Base-by-base conservation (phyloP, 495 filamentous ascomycete species). In the Umbilicaria muhlenbergii region DNA sequence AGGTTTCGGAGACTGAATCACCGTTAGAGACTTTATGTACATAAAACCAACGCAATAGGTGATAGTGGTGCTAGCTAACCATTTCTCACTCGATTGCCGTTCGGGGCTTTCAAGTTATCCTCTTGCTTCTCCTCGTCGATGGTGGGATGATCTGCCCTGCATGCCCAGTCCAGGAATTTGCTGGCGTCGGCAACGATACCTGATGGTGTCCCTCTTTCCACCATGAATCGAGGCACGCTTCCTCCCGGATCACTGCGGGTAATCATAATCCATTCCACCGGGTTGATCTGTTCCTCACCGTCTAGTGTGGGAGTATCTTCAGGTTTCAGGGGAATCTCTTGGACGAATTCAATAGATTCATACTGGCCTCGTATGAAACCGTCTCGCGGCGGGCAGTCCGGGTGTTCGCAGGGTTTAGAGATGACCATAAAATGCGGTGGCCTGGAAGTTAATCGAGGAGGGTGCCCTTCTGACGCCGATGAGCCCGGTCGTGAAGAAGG, bases 211-310 rank as follows among this genome's bases (percentile, higher is more conserved):
- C 84, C 84, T 54, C 86, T 77, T 59, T 95, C 91, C 16, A 96
- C 83, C 80, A 96, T 83, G 64, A 91, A 96, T 21, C 84, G 72
- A 0, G 89, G 89, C 7, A 95, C 88, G 42, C 74, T 91, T 31
- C 89, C 91, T 17, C 91, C 89, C 0, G 89, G 89, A 51, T 95
- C 86, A 58, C 81, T 87, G n/a, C 89, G 68, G 1, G 89, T 94
- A 17, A 95, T 75, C 91, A 95, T 94, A 32, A 94, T 77, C 89
- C 89, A 96, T 59, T 95, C 89, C 12, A 95, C 76, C 0, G 81
- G 80, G 43, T 77, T 81, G 21, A 69, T 57, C 8, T 73, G 68
- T 24, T 71, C 70, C 13, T 56, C 54, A 5, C 67, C 62, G 15
- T 61, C 62, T 11, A 44, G 51, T 17, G 45, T 50, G 1, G 43